phyloP scores from a whole-genome alignment of 805 yeast species.

The Peterozyma toletana region DNA sequence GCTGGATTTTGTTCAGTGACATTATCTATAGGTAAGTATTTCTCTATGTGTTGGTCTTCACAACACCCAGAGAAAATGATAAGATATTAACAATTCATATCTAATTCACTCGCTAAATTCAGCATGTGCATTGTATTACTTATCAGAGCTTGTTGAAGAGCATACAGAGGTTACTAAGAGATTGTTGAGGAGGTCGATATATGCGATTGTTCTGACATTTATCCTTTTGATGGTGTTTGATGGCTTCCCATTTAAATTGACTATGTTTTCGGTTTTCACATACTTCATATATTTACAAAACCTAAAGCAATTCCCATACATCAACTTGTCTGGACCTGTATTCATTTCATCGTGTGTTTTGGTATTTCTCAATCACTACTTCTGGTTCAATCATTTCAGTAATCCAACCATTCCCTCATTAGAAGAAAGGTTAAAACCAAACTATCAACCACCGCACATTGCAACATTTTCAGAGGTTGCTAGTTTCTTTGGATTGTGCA shows the following conservation, averaged over 20 bases:
- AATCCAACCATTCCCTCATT: constrained; percentile 68
- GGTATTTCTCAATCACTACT: constrained; percentile 73
- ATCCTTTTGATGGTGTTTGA: constrained; percentile 63
- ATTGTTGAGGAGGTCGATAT: constrained; percentile 56
- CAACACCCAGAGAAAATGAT: no score
- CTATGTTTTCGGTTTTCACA: constrained; percentile 61
- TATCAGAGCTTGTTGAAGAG: constrained; percentile 90
- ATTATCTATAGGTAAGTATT: constrained; percentile 31
- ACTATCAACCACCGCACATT: constrained; percentile 55
- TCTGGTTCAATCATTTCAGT: constrained; percentile 86
- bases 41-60: not conserved
- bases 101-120: constrained; percentile 24
- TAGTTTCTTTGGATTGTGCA: constrained; percentile 88
- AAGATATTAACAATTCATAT: not conserved
- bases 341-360: constrained; percentile 66
- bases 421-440: constrained; percentile 47
- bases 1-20: constrained; percentile 58
- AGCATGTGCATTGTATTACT: constrained; percentile 89
- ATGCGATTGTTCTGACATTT: constrained; percentile 47
- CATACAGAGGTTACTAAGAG: constrained; percentile 80
- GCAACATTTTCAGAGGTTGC: constrained; percentile 87
- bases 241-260: constrained; percentile 66
- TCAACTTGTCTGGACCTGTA: constrained; percentile 61
- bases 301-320: constrained; percentile 76
- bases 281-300: constrained; percentile 73